A percentile compares a stretch with the other conserved stretches of the same genome.
Evolutionary conservation across 305 asterid species (phyloP).

Genomic region (Coffea humblotiana): DNA sequence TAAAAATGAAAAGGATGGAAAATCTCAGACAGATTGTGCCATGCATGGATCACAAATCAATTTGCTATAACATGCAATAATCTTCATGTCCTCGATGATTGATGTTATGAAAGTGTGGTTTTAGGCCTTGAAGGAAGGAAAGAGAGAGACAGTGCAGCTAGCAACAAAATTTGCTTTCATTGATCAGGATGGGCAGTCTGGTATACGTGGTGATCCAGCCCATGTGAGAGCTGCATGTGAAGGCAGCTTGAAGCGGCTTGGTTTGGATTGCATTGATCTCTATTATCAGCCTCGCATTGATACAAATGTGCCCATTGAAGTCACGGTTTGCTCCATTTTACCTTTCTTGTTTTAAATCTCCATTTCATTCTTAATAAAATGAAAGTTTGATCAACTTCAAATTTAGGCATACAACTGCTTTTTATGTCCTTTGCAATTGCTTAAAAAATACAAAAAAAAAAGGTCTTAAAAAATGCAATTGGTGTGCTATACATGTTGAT

Average conservation of each 20-base stretch:
- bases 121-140: background rate
- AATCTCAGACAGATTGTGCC: background rate
- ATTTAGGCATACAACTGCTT: too few species aligned
- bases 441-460: too few species aligned
- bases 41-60: background rate
- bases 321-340: constrained; percentile 8
- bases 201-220: background rate
- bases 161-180: background rate
- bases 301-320: background rate
- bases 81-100: background rate
- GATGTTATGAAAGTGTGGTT: background rate
- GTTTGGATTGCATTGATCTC: background rate
- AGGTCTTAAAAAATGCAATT: too few species aligned
- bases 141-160: background rate
- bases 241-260: background rate
- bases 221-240: background rate
- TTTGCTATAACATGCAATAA: background rate
- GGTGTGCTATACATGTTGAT: too few species aligned
- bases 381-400: background rate
- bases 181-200: background rate
- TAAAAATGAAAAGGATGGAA: background rate
- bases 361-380: background rate
- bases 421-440: too few species aligned
- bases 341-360: background rate
- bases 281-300: constrained; percentile 8